Evolutionary conservation across 305 asterid species (phyloP).

Genomic region (Fraxinus angustifolia): DNA sequence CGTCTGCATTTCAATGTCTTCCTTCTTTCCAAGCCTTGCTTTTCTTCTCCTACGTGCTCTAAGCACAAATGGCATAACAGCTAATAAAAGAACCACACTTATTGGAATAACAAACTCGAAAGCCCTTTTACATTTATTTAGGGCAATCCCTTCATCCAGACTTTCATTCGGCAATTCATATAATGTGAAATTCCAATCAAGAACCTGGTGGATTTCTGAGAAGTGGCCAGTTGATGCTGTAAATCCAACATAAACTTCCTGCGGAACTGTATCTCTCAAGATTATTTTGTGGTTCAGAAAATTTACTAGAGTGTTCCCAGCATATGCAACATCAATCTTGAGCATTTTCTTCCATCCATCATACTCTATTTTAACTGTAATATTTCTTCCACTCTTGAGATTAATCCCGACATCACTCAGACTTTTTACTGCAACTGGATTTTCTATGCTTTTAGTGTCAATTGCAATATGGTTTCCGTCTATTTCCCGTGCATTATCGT

Average conservation of each 20-base stretch:
- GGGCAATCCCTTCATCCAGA: constrained; percentile 23
- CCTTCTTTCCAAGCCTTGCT: constrained; percentile 17
- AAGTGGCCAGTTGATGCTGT: constrained; percentile 52
- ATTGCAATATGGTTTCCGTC: constrained; percentile 53
- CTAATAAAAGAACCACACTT: constrained; percentile 9
- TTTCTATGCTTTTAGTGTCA: constrained; percentile 41
- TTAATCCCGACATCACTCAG: constrained; percentile 40
- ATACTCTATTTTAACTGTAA: constrained; percentile 41
- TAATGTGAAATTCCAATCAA: constrained; percentile 53
- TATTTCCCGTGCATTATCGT: constrained; percentile 48
- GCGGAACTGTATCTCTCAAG: constrained; percentile 46
- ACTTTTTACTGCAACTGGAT: constrained; percentile 45
- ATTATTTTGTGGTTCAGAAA: constrained; percentile 40
- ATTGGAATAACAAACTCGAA: constrained; percentile 36
- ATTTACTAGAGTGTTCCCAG: constrained; percentile 26
- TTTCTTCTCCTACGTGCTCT: constrained; percentile 27
- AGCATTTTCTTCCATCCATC: constrained; percentile 52
- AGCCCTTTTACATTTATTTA: constrained; percentile 15
- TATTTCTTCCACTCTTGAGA: constrained; percentile 46
- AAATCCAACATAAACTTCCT: constrained; percentile 48
- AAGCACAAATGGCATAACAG: constrained; percentile 11
- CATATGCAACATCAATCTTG: constrained; percentile 34
- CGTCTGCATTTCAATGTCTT: constrained; percentile 41
- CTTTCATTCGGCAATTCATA: constrained; percentile 36
- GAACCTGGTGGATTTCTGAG: constrained; percentile 47